These are phyloP conservation scores for Encephalitozoon cuniculi DNA, from an alignment of 371 early-diverging fungal species.

Conservation along the genomic window DNA sequence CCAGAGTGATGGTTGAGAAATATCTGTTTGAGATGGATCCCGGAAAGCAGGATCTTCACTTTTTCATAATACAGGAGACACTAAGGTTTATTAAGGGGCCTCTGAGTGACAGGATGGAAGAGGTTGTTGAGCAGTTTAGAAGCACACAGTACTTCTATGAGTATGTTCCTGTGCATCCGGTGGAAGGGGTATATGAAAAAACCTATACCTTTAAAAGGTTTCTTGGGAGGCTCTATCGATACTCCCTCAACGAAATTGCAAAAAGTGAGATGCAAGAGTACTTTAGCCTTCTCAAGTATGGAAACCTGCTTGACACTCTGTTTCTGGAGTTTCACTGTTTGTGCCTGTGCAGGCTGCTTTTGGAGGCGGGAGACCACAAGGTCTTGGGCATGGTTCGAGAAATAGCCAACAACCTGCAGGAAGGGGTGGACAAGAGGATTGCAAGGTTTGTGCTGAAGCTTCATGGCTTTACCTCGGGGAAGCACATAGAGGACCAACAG, in stretches of 20 bases:
- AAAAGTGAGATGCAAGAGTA: not conserved
- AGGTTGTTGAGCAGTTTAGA: constrained; percentile 35
- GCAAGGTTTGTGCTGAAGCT: constrained; percentile 28
- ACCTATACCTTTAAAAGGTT: not conserved
- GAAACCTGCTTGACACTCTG: not conserved
- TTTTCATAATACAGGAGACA: constrained; percentile 42
- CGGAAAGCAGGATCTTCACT: constrained; percentile 20
- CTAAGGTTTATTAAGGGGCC: constrained; percentile 9
- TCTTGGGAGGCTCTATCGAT: constrained; percentile 6
- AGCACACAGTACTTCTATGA: constrained; percentile 20
- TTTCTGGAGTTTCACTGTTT: constrained; percentile 13
- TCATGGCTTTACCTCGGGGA: constrained; percentile 2
- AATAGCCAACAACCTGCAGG: not conserved
- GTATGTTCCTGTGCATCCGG: not conserved
- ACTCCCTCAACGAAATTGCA: not conserved
- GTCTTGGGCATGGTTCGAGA: not conserved
- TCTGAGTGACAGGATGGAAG: not conserved
- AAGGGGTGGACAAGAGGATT: constrained; percentile 26
- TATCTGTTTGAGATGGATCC: constrained; percentile 32
- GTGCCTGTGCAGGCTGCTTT: not conserved
- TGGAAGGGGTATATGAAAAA: not conserved
- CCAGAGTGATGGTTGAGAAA: constrained; percentile 17
- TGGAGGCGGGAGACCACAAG: not conserved
- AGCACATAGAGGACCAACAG: not conserved
- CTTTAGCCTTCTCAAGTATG: constrained; percentile 19